Percentiles rank a stretch among this genome's conserved stretches.
Conservation (phyloP, 2,329 filamentous ascomycete species). For the Byssochlamys sp. region DNA sequence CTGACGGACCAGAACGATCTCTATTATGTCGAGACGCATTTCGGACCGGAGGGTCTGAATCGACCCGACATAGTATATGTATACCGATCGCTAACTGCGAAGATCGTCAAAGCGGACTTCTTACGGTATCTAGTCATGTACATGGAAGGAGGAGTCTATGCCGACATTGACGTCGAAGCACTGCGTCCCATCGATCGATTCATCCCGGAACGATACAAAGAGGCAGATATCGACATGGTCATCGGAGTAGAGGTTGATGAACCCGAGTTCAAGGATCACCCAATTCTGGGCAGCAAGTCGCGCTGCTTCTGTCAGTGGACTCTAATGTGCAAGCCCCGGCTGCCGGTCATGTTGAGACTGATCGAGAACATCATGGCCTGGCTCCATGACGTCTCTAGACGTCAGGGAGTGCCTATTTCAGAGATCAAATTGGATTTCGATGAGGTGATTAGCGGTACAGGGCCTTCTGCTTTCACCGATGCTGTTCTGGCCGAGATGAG, state of each 20-base stretch:
- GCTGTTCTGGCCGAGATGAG: conserved; percentile 59
- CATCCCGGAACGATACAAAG: conserved; percentile 54
- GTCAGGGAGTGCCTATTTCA: conserved; percentile 50
- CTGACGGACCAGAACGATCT: conserved; percentile 60
- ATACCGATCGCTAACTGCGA: conserved; percentile 49
- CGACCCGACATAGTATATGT: conserved; percentile 56
- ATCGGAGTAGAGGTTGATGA: conserved; percentile 64
- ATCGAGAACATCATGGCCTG: conserved; percentile 60
- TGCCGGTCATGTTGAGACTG: conserved; percentile 58
- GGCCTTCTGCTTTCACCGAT: conserved; percentile 59
- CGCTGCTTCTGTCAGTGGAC: conserved; percentile 68
- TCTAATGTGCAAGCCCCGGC: conserved; percentile 58
- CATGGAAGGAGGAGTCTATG: conserved; percentile 53
- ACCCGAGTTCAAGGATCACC: conserved; percentile 54
- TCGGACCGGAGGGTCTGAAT: conserved; percentile 55
- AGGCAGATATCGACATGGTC: conserved; percentile 58
- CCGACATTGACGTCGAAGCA: conserved; percentile 52
- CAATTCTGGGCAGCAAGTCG: conserved; percentile 58
- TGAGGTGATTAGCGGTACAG: conserved; percentile 63
- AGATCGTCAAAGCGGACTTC: conserved; percentile 58
- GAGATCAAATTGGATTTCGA: conserved; percentile 61
- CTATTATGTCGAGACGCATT: conserved; percentile 59
- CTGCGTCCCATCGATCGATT: conserved; percentile 38
- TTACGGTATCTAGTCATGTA: conserved; percentile 60
- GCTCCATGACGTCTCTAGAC: conserved; percentile 50